phyloP scores from a whole-genome alignment of 2,329 filamentous ascomycete species.

The Colletotrichum lentis region DNA sequence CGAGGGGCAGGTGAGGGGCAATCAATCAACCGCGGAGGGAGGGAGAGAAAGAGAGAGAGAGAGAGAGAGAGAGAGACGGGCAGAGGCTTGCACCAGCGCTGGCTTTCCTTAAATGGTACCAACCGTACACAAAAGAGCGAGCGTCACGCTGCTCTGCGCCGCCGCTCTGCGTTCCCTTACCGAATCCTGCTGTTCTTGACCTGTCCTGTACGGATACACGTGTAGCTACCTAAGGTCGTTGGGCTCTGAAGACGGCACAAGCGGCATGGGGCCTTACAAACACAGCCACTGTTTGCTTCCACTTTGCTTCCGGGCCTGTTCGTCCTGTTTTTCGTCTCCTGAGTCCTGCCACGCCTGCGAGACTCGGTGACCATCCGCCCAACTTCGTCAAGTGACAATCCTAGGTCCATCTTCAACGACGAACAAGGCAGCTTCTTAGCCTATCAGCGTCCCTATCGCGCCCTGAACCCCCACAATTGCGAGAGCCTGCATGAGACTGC shows the following conservation, averaged over 20 bases:
- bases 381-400: conserved; percentile 32
- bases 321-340: conserved; percentile 2
- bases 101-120: background rate
- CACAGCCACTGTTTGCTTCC: conserved; percentile 7
- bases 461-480: conserved; percentile 21
- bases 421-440: conserved; percentile 11
- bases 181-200: background rate
- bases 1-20: conserved; percentile 13
- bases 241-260: conserved; percentile 16
- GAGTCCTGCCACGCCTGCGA: conserved; percentile 3
- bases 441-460: conserved; percentile 20
- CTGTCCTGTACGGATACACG: too few relatives aligned
- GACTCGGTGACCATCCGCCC: conserved; percentile 22
- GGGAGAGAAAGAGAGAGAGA: background rate
- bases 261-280: conserved; percentile 9
- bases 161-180: background rate
- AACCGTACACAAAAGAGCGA: background rate
- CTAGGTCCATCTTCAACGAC: conserved; percentile 19
- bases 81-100: background rate
- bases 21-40: background rate
- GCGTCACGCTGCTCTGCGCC: background rate
- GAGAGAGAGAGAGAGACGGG: background rate
- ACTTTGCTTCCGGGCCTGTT: background rate
- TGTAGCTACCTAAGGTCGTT: background rate
- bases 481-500: conserved; percentile 37